These are phyloP conservation scores for Mycogone perniciosa DNA, from an alignment of 2,329 filamentous ascomycete species.

Conservation along the genomic window DNA sequence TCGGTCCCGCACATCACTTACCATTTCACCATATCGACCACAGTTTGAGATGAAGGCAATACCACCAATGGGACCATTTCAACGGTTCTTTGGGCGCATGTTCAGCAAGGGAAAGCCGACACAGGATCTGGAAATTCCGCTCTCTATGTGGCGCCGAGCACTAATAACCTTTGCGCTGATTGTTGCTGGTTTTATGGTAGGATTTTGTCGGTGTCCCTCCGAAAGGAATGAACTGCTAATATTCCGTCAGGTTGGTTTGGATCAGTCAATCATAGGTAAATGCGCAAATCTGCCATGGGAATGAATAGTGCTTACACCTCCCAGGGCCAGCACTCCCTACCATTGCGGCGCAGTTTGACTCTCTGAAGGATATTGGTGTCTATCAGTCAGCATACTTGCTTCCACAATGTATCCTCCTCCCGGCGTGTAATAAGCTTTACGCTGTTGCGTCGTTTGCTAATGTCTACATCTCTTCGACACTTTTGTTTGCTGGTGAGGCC, in stretches of 20 bases:
- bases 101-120: slow-evolving; percentile 1
- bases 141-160: not conserved
- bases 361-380: slow-evolving; percentile 1
- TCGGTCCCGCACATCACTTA: too few species aligned
- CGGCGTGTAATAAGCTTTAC: not conserved
- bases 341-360: not conserved
- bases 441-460: not conserved
- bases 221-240: not conserved
- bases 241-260: not conserved
- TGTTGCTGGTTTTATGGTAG: slow-evolving; percentile 1
- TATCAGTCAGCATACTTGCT: slow-evolving; percentile 3
- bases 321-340: slow-evolving; percentile 3
- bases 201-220: not conserved
- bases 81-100: too few species aligned
- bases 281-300: not conserved
- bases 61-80: too few species aligned
- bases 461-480: not conserved
- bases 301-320: not conserved
- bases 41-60: too few species aligned
- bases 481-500: too few species aligned
- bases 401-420: slow-evolving; percentile 2
- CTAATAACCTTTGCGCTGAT: slow-evolving; percentile 1
- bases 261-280: slow-evolving; percentile 4
- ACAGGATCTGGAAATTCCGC: not conserved
- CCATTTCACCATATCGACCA: too few species aligned